phyloP scores from a whole-genome alignment of 2,329 filamentous ascomycete genomes.

The Colletotrichum endophyticum region DNA sequence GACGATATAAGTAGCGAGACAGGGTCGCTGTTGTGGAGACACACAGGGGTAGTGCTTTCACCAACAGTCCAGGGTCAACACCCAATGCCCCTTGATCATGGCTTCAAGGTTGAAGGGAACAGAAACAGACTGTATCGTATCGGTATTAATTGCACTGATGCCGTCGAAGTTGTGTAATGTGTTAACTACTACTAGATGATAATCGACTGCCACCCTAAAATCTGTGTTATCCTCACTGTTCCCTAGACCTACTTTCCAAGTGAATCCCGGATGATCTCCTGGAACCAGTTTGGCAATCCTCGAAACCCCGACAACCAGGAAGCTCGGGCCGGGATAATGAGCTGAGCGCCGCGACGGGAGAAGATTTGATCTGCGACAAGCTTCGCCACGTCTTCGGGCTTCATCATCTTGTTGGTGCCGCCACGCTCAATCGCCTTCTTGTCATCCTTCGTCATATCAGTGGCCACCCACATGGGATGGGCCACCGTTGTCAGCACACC shows the following conservation, averaged over 20 bases:
- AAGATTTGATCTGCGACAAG: not conserved
- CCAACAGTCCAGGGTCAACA: not conserved
- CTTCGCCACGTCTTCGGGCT: not conserved
- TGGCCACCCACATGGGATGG: not conserved
- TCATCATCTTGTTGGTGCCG: not conserved
- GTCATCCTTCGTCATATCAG: not conserved
- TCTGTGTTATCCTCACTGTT: not conserved
- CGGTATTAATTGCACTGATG: not conserved
- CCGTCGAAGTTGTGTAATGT: not conserved
- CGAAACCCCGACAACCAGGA: not conserved
- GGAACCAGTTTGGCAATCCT: not conserved
- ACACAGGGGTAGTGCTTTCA: rapidly evolving
- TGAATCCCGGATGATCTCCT: not conserved
- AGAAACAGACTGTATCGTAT: not conserved
- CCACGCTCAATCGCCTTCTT: not conserved
- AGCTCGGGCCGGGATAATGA: not conserved
- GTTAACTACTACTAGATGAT: rapidly evolving
- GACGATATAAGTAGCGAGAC: not conserved
- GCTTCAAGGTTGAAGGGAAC: not conserved
- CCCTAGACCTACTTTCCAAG: not conserved
- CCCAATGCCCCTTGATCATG: not conserved
- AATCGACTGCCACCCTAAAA: not conserved
- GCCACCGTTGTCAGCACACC: not conserved
- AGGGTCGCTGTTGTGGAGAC: not conserved
- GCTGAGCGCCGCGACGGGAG: not conserved